Conservation (phyloP, 2,329 filamentous ascomycete genomes). For the Septoria linicola region DNA sequence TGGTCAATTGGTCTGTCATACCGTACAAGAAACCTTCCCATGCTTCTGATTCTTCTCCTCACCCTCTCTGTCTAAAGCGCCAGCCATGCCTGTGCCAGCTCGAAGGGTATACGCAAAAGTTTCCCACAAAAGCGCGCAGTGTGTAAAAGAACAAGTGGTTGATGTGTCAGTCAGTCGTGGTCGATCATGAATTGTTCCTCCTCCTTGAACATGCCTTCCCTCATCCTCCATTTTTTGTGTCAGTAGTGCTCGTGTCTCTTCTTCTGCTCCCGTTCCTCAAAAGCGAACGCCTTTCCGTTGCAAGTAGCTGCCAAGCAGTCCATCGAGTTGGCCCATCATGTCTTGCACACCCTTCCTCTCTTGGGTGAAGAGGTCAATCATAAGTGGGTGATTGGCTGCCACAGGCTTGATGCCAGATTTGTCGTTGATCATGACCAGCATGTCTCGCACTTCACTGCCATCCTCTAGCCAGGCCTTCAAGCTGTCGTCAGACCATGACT, state of each 20-base stretch:
- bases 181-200: neutral
- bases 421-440: constrained; percentile 89
- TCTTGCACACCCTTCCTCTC: constrained; percentile 83
- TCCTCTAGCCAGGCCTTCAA: constrained; percentile 83
- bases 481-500: constrained; percentile 80
- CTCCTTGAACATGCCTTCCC: neutral
- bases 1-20: too few species aligned
- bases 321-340: constrained; percentile 84
- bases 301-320: constrained; percentile 33
- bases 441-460: constrained; percentile 76
- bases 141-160: too few species aligned
- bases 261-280: constrained; percentile 2
- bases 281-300: constrained; percentile 31
- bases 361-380: constrained; percentile 76
- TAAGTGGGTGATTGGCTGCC: constrained; percentile 80
- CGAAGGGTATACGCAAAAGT: too few species aligned
- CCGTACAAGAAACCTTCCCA: too few species aligned
- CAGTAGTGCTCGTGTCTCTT: too few species aligned
- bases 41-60: too few species aligned
- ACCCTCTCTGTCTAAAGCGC: neutral
- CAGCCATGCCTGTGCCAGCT: too few species aligned
- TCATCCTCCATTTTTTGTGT: too few species aligned
- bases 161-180: neutral
- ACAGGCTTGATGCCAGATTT: constrained; percentile 79
- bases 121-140: too few species aligned